phyloP scores from a whole-genome alignment of 2,329 filamentous ascomycete genomes.

The Exophiala sp. region DNA sequence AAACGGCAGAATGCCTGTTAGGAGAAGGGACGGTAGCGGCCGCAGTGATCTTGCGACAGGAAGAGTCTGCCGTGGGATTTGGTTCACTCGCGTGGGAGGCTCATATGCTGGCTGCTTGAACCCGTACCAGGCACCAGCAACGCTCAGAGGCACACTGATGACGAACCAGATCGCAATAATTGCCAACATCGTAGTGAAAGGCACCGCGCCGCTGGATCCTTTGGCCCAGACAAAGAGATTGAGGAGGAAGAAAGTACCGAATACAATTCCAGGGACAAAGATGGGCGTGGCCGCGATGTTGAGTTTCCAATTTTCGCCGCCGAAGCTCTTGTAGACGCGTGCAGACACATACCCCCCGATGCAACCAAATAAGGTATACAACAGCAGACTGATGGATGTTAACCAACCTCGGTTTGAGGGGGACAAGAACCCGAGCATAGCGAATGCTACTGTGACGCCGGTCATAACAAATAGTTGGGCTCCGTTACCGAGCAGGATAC shows the following conservation, averaged over 20 bases:
- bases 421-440: constrained; percentile 88
- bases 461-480: constrained; percentile 98
- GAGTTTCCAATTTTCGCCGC: constrained; percentile 88
- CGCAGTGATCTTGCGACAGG: constrained; percentile 77
- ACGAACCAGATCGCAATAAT: constrained; percentile 94
- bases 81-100: constrained; percentile 87
- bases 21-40: constrained; percentile 81
- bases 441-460: constrained; percentile 88
- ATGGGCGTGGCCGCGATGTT: constrained; percentile 87
- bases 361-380: constrained; percentile 90
- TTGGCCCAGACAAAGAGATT: constrained; percentile 97
- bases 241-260: constrained; percentile 83
- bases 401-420: constrained; percentile 93
- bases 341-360: constrained; percentile 88
- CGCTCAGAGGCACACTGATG: constrained; percentile 87
- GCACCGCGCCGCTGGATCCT: constrained; percentile 85
- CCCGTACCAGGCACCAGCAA: constrained; percentile 87
- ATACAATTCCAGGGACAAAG: constrained; percentile 81
- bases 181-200: constrained; percentile 94
- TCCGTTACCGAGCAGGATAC: constrained; percentile 85
- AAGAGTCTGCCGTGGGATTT: constrained; percentile 95
- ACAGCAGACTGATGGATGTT: constrained; percentile 85
- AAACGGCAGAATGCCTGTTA: constrained; percentile 90
- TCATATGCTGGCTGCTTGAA: constrained; percentile 73
- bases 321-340: constrained; percentile 89